A percentile compares a stretch with the other conserved stretches of the same genome.
These are phyloP conservation scores for Amborella trichopoda DNA, from an alignment of 164 flowering plant species.

Conservation along the genomic window DNA sequence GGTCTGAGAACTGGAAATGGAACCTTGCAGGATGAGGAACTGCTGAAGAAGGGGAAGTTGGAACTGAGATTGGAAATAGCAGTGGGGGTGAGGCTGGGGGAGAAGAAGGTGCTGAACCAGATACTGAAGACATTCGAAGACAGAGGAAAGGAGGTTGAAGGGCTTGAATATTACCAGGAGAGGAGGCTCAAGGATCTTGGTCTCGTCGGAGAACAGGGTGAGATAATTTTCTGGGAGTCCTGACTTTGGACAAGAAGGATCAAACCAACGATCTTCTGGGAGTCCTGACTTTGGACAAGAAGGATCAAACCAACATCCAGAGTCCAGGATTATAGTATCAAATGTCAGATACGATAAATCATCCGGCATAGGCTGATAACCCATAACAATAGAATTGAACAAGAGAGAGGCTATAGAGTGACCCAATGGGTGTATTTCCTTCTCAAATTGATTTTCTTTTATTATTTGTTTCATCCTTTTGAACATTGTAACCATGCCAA, in stretches of 20 bases:
- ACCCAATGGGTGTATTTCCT: no score
- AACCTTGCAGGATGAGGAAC: conserved; percentile 54
- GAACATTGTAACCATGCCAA: no score
- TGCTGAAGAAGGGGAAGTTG: conserved; percentile 32
- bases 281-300: no score
- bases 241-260: not conserved
- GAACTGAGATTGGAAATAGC: conserved; percentile 50
- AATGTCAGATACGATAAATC: not conserved
- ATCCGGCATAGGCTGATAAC: no score
- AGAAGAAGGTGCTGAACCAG: conserved; percentile 72
- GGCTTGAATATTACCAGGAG: conserved; percentile 80
- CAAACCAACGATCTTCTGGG: no score
- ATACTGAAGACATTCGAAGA: conserved; percentile 49
- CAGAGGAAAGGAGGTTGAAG: conserved; percentile 52
- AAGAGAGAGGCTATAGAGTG: no score
- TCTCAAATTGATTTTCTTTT: no score
- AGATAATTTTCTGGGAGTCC: conserved; percentile 78
- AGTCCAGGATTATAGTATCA: no score
- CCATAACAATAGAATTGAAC: no score
- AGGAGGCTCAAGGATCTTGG: conserved; percentile 87
- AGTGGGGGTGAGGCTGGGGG: conserved; percentile 67
- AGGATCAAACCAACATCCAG: no score
- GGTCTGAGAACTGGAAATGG: not conserved
- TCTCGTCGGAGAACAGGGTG: conserved; percentile 83
- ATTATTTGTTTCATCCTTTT: no score